Evolutionary conservation across 805 yeast genomes (phyloP).

Genomic region (Hanseniaspora thailandica): DNA sequence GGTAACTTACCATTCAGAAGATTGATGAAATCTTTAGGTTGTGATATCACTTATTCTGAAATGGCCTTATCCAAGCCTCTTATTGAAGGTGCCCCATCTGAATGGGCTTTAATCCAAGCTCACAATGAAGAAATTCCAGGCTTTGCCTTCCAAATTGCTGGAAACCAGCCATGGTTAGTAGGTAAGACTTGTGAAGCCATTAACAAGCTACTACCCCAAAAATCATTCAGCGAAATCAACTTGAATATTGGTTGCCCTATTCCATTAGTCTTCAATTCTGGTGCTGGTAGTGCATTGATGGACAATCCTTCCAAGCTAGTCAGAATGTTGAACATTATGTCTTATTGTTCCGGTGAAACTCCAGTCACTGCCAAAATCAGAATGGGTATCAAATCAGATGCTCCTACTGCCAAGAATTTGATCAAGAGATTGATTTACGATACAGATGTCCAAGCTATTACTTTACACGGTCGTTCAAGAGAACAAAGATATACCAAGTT

Average conservation of each 20-base stretch:
- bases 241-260: conserved; percentile 97
- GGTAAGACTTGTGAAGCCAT: conserved; percentile 77
- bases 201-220: conserved; percentile 25
- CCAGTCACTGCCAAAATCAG: conserved; percentile 89
- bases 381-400: conserved; percentile 76
- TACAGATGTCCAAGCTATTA: conserved; percentile 78
- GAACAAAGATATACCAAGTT: conserved; percentile 86
- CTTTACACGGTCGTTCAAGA: conserved; percentile 91
- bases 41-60: conserved; percentile 86
- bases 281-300: conserved; percentile 88
- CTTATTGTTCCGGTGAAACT: conserved; percentile 72
- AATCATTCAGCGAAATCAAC: conserved; percentile 62
- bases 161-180: conserved; percentile 87
- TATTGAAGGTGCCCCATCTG: conserved; percentile 80
- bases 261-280: conserved; percentile 83
- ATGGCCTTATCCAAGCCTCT: conserved; percentile 86
- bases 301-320: conserved; percentile 76
- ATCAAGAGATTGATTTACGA: conserved; percentile 62
- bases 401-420: conserved; percentile 75
- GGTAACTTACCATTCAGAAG: conserved; percentile 94
- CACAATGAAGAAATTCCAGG: conserved; percentile 73
- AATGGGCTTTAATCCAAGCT: conserved; percentile 95
- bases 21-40: conserved; percentile 79
- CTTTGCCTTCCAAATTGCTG: conserved; percentile 87
- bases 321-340: conserved; percentile 78